Base-by-base conservation (phyloP, 805 yeast genomes). In the Jamesozyma rosinii region DNA sequence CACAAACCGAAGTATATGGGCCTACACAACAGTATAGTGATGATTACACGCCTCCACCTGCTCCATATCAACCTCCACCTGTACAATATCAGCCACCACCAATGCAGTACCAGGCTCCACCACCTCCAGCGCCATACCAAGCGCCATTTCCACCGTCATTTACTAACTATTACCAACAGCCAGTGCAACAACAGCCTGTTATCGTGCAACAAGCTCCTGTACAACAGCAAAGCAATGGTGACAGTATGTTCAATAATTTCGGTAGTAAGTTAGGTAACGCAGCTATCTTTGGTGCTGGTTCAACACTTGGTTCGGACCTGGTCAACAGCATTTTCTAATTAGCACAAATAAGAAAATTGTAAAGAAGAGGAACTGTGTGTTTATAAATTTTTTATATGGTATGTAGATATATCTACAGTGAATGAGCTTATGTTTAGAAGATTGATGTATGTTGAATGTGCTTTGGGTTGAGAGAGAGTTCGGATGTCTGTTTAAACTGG, bases 281-380 rank as follows among this genome's bases (percentile, higher is more conserved):
- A n/a, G 89, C 94, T 30, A 77, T 89, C 39, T 90, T 87, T 51
- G 97, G 97, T 64, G 96, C 95, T 9, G 97, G 97, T 70, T 95
- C 97, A 33, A 81, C 95, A 1, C 70, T 89, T 43, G 97, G 97
- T 57, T 74, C 85, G 37, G 87, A 83, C 55, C 54, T 90, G 41
- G 85, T 89, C 9, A 40, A 40, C 27, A 40, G 42, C 27, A 38
- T 31, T 20, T 33, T 37, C 27, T 32, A 18, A 15, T 29, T 17
- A 18, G 13, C 31, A 38, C 21, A 24, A 38, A 20, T 17, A 31
- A 31, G 34, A 5, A 13, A 14, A 35, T 6, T 35, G 21, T 11
- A 24, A n/a, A n/a, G n/a, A n/a, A n/a, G n/a, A n/a, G 29, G 29
- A 24, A 8, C 10, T 24, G 29, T 24, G 11, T 24, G 29, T 24